These are phyloP conservation scores for Cinnamomum chago DNA, from an alignment of 164 flowering plant species.

Conservation along the genomic window DNA sequence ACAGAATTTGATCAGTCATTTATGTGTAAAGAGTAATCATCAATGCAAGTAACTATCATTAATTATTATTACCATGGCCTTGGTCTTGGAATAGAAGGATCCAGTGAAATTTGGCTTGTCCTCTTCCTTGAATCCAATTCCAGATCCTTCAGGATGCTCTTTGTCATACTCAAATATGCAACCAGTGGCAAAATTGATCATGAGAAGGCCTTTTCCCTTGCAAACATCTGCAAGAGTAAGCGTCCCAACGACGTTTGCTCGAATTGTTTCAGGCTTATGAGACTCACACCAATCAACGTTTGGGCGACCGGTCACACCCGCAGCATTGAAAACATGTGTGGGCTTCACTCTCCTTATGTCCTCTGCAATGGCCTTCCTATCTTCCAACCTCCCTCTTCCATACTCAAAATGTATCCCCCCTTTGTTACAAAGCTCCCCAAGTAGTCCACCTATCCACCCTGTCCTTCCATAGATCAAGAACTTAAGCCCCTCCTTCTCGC, in stretches of 20 bases:
- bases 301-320: conserved; percentile 24
- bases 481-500: conserved; percentile 3
- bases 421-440: conserved; percentile 23
- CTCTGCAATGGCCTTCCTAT: conserved; percentile 9
- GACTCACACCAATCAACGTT: conserved; percentile 30
- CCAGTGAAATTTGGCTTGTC: conserved; percentile 28
- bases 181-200: conserved; percentile 26
- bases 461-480: conserved; percentile 26
- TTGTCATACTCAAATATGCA: conserved; percentile 25
- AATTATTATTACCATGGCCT: conserved; percentile 25
- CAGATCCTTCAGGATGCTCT: conserved; percentile 20
- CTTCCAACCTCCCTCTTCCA: conserved; percentile 21
- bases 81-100: conserved; percentile 31
- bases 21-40: not conserved
- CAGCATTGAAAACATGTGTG: conserved; percentile 27
- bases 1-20: too few relatives aligned
- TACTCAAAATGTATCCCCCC: conserved; percentile 20
- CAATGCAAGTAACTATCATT: not conserved
- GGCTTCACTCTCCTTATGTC: conserved; percentile 22
- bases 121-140: conserved; percentile 26
- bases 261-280: conserved; percentile 24
- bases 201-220: conserved; percentile 15
- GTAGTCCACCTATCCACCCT: conserved; percentile 28
- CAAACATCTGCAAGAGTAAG: conserved; percentile 26
- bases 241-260: conserved; percentile 24